These are phyloP conservation scores for Sonneratia caseolaris DNA, from an alignment of 345 rosid species.

Conservation along the genomic window DNA sequence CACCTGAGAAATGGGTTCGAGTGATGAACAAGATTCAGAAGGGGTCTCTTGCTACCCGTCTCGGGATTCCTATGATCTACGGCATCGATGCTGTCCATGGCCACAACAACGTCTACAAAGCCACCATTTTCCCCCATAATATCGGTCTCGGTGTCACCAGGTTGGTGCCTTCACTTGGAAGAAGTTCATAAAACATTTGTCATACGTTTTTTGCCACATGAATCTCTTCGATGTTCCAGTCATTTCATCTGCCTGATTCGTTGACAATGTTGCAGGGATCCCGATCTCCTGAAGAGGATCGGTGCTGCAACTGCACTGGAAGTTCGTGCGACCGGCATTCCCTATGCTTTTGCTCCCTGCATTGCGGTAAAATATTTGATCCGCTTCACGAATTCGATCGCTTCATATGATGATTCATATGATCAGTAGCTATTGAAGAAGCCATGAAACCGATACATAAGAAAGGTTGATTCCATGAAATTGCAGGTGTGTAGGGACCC, in stretches of 20 bases:
- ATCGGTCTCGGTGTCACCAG: slow-evolving; percentile 54
- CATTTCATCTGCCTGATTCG: not conserved
- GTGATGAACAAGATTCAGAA: slow-evolving; percentile 34
- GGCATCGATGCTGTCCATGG: slow-evolving; percentile 1
- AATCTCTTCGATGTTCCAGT: not conserved
- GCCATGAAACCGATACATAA: too few species aligned
- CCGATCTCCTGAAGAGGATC: not conserved
- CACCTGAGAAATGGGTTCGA: slow-evolving; percentile 26
- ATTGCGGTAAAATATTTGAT: not conserved
- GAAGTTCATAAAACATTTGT: not conserved
- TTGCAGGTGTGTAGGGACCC: slow-evolving; percentile 88
- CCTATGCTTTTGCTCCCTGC: slow-evolving; percentile 1
- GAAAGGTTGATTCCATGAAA: too few species aligned
- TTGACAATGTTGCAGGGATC: not conserved
- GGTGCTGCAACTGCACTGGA: not conserved
- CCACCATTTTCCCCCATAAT: slow-evolving; percentile 29
- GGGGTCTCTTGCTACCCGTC: slow-evolving; percentile 40
- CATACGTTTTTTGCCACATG: not conserved
- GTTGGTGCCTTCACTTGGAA: slow-evolving; percentile 4
- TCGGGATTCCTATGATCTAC: slow-evolving; percentile 56
- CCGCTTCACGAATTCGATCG: not conserved
- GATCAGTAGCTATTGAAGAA: not conserved
- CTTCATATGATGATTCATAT: not conserved
- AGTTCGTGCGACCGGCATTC: not conserved
- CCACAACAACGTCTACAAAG: not conserved